Percentiles rank a stretch among this genome's conserved stretches.
These are phyloP conservation scores for Clonostachys solani DNA, from an alignment of 2,329 filamentous ascomycete species.

Conservation along the genomic window DNA sequence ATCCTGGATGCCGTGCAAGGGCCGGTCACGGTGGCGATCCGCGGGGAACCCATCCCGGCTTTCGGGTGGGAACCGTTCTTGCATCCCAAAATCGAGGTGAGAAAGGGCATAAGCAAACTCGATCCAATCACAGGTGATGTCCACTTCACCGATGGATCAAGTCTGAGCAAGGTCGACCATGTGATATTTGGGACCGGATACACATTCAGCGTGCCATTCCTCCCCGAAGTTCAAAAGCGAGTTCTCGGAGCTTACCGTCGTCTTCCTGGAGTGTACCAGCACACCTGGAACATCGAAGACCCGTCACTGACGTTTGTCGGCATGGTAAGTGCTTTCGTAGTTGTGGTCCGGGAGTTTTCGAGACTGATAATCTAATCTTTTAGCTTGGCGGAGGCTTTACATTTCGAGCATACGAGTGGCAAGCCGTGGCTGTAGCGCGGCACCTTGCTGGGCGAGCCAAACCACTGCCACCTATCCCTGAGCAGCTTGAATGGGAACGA, in stretches of 20 bases:
- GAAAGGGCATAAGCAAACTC: not conserved
- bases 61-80: not conserved
- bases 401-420: constrained; percentile 67
- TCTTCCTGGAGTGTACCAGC: not conserved
- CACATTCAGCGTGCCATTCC: constrained; percentile 1
- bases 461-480: constrained; percentile 24
- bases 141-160: constrained; percentile 1
- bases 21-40: constrained; percentile 44
- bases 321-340: not conserved
- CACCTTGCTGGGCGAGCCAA: constrained; percentile 49
- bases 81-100: not conserved
- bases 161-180: constrained; percentile 1
- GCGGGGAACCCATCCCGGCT: constrained; percentile 33
- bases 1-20: constrained; percentile 36
- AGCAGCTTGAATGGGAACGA: no score
- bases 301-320: not conserved
- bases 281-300: not conserved
- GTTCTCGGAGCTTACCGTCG: not conserved
- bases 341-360: no score
- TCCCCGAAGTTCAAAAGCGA: not conserved
- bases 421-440: constrained; percentile 57
- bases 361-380: no score
- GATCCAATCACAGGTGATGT: not conserved
- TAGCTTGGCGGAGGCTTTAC: constrained; percentile 45
- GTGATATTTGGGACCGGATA: constrained; percentile 3